Conservation (phyloP, 2,329 filamentous ascomycete species). For the Aspergillus eucalypticola region DNA sequence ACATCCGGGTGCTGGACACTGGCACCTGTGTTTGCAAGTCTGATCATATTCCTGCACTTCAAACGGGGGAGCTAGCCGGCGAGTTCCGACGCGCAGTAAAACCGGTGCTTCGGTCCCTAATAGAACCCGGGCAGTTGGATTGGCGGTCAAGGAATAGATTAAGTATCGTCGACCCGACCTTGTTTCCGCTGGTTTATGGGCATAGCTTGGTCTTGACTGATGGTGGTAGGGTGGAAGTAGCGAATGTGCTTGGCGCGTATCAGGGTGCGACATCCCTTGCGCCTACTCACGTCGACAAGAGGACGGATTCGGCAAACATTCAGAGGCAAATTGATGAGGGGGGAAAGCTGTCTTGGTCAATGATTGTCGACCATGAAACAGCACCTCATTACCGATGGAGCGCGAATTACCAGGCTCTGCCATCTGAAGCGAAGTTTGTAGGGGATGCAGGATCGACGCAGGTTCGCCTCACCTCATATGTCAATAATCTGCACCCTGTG, state of each 20-base stretch:
- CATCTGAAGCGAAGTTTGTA: not conserved
- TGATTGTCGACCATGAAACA: not conserved
- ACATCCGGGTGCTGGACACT: not conserved
- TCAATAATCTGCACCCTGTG: not conserved
- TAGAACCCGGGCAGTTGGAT: not conserved
- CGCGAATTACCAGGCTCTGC: not conserved
- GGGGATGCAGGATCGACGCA: not conserved
- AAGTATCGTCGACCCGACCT: not conserved
- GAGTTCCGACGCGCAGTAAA: not conserved
- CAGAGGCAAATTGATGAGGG: not conserved
- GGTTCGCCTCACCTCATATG: not conserved
- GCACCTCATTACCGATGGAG: not conserved
- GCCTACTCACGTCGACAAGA: not conserved
- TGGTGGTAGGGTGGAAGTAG: not conserved
- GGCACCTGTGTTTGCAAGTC: conserved; percentile 2
- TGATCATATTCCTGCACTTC: not conserved
- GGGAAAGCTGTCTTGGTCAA: too few relatives aligned
- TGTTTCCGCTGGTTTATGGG: conserved; percentile 4
- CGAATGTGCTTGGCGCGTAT: not conserved
- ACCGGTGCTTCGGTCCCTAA: too few relatives aligned
- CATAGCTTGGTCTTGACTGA: not conserved
- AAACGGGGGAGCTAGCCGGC: not conserved
- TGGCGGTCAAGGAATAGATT: not conserved
- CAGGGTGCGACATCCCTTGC: not conserved
- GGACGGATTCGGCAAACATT: not conserved